These are phyloP conservation scores for Chlamydomonas sp. DNA, from an alignment of 139 green algal species.

Conservation along the genomic window DNA sequence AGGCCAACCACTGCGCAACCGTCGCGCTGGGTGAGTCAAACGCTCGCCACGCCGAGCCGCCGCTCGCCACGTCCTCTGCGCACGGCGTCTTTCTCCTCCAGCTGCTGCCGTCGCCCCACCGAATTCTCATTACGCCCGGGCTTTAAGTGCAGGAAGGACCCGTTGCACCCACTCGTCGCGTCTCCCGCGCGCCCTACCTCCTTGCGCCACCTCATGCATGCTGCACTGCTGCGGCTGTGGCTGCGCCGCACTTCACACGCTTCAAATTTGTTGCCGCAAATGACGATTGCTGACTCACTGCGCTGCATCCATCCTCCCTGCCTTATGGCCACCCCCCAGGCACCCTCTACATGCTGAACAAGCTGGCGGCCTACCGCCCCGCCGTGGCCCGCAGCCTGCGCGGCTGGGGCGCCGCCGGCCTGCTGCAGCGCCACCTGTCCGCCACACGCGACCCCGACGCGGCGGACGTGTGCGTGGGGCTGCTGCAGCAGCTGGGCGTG, in stretches of 20 bases:
- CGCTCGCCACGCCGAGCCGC: background rate
- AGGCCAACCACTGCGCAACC: constrained; percentile 30
- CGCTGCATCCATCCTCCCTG: too few relatives aligned
- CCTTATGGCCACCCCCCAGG: too few relatives aligned
- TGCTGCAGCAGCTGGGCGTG: constrained; percentile 19
- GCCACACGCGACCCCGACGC: constrained; percentile 37
- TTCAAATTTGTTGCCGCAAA: too few relatives aligned
- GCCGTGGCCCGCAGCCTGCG: constrained; percentile 14
- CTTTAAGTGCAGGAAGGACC: background rate
- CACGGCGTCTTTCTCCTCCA: background rate
- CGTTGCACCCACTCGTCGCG: too few relatives aligned
- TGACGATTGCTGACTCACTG: too few relatives aligned
- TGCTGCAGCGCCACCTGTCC: constrained; percentile 32
- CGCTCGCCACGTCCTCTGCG: background rate
- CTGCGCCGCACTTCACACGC: too few relatives aligned
- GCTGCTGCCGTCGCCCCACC: background rate
- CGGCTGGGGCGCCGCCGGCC: constrained; percentile 11
- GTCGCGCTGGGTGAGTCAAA: constrained; percentile 19
- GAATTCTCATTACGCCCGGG: background rate
- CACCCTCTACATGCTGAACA: constrained; percentile 39
- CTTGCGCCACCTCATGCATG: too few relatives aligned
- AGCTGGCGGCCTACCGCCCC: constrained; percentile 15
- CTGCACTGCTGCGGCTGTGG: too few relatives aligned
- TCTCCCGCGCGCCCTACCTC: too few relatives aligned
- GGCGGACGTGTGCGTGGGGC: constrained; percentile 21